Percentiles rank a stretch among this genome's conserved stretches.
These are phyloP conservation scores for Saccharomyces mikatae DNA, from an alignment of 805 yeast genomes.

Conservation along the genomic window DNA sequence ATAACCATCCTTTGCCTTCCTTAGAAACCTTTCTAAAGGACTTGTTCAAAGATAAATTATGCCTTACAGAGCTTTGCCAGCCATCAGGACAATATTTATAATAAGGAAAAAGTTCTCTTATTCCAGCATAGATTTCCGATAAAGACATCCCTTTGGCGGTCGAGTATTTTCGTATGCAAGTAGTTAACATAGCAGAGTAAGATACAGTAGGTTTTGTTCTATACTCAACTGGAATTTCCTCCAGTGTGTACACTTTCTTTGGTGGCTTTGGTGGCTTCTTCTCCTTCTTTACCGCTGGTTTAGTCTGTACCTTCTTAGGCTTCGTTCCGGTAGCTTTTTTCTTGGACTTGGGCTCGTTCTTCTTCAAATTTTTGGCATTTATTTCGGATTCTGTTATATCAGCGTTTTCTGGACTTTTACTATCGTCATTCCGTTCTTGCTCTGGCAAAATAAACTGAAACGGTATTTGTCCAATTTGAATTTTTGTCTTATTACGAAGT, in stretches of 20 bases:
- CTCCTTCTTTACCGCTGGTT: constrained; percentile 40
- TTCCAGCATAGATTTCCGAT: constrained; percentile 79
- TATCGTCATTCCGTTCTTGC: constrained; percentile 36
- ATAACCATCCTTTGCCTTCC: constrained; percentile 90
- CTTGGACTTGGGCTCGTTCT: constrained; percentile 5
- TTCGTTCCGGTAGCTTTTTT: constrained; percentile 27
- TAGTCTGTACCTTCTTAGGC: constrained; percentile 30
- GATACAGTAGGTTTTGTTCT: constrained; percentile 78
- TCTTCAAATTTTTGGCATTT: constrained; percentile 3
- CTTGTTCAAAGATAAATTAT: constrained; percentile 78
- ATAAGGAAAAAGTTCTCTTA: constrained; percentile 82
- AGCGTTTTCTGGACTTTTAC: constrained; percentile 10
- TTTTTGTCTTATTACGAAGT: constrained; percentile 66
- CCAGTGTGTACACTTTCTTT: constrained; percentile 61
- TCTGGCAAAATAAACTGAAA: constrained; percentile 83
- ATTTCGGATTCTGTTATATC: constrained; percentile 9
- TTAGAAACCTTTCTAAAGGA: constrained; percentile 74
- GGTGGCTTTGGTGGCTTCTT: constrained; percentile 44
- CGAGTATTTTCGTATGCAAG: constrained; percentile 62
- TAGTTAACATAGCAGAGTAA: constrained; percentile 71
- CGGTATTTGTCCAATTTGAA: constrained; percentile 89
- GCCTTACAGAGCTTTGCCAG: constrained; percentile 93
- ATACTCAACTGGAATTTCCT: constrained; percentile 83
- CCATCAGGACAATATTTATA: constrained; percentile 93
- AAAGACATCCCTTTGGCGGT: constrained; percentile 68